These are phyloP conservation scores for Lithospermum erythrorhizon DNA, from an alignment of 257 asterid species.

Conservation along the genomic window DNA sequence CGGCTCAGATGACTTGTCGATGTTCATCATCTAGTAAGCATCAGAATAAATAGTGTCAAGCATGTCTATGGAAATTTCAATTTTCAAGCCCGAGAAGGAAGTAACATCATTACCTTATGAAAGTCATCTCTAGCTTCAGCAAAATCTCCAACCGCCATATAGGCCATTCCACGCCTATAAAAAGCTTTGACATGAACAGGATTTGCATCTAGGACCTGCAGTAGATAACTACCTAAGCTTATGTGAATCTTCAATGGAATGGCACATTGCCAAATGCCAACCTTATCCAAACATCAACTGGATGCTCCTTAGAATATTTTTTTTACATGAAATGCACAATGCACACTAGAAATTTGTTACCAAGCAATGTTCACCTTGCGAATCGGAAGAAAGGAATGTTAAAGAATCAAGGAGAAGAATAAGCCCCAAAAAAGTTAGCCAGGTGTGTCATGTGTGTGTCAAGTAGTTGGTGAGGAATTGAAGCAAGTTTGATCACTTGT, in stretches of 20 bases:
- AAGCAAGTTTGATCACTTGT: too few relatives aligned
- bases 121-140: slow-evolving; percentile 89
- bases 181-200: slow-evolving; percentile 88
- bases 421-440: too few relatives aligned
- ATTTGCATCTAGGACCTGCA: slow-evolving; percentile 78
- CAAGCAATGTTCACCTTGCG: too few relatives aligned
- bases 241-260: slow-evolving; percentile 1
- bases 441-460: too few relatives aligned
- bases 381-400: too few relatives aligned
- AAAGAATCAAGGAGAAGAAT: too few relatives aligned
- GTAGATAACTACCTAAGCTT: neutral
- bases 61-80: neutral
- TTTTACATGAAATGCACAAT: neutral
- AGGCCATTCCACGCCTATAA: slow-evolving; percentile 97
- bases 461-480: too few relatives aligned
- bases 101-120: slow-evolving; percentile 43
- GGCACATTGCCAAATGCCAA: neutral
- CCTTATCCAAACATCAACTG: neutral
- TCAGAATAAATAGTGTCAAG: neutral
- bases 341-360: too few relatives aligned
- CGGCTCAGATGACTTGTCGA: slow-evolving; percentile 73
- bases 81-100: neutral
- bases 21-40: slow-evolving; percentile 54
- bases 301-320: neutral
- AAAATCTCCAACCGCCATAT: slow-evolving; percentile 72